Percentiles rank a stretch among this genome's conserved stretches.
Conservation (phyloP, 768 basidiomycete species). For the Polyporus arcularius region DNA sequence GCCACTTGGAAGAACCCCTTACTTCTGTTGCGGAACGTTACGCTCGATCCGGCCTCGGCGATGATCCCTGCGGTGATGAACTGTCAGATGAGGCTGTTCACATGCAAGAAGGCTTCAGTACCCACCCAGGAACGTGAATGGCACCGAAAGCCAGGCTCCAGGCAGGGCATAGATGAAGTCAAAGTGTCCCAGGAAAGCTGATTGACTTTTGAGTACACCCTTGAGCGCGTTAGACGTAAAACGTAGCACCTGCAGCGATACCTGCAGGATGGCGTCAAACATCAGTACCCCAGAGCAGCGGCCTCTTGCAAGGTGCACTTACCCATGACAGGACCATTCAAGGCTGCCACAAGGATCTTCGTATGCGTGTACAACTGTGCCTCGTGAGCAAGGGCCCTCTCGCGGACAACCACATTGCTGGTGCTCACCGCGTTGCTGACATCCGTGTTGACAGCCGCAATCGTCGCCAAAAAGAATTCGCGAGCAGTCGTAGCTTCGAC, state of each 20-base stretch:
- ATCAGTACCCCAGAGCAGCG: background rate
- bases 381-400: background rate
- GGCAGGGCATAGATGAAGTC: conserved; percentile 74
- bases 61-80: conserved; percentile 49
- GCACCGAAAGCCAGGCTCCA: conserved; percentile 60
- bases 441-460: conserved; percentile 57
- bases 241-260: conserved; percentile 57
- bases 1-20: conserved; percentile 20
- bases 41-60: conserved; percentile 70
- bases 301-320: conserved; percentile 14
- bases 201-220: background rate
- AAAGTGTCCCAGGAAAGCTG: conserved; percentile 70
- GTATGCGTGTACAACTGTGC: conserved; percentile 63
- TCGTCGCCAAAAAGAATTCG: conserved; percentile 45
- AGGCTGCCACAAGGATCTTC: conserved; percentile 68
- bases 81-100: background rate
- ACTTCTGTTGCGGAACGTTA: conserved; percentile 69
- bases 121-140: conserved; percentile 67
- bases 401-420: background rate
- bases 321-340: conserved; percentile 82
- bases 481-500: conserved; percentile 35
- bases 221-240: background rate
- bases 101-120: background rate
- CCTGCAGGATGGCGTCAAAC: conserved; percentile 38
- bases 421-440: conserved; percentile 61